Evolutionary conservation across 208 protist species (phyloP).

Genomic region (Entamoeba invadens): DNA sequence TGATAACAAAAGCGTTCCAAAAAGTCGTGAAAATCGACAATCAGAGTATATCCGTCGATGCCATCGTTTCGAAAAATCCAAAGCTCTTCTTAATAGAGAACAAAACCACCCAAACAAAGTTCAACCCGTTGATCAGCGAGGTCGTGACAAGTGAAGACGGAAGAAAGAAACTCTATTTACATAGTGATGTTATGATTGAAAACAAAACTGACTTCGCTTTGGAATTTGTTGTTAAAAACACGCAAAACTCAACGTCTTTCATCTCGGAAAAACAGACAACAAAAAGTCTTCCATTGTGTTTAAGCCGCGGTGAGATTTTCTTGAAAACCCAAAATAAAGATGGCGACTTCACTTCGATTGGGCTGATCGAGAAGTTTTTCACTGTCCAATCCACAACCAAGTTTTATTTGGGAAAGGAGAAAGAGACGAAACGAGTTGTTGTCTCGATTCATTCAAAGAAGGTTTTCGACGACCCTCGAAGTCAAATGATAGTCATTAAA

Average conservation of each 20-base stretch:
- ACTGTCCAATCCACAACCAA: background rate
- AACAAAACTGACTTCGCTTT: background rate
- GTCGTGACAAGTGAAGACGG: background rate
- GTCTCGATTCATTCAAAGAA: background rate
- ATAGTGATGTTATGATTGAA: background rate
- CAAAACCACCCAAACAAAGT: background rate
- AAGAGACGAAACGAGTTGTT: background rate
- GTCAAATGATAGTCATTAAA: background rate
- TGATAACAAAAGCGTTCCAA: background rate
- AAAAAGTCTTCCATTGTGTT: background rate
- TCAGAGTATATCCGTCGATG: background rate
- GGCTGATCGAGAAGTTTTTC: background rate
- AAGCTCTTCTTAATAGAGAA: background rate
- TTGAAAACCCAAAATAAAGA: background rate
- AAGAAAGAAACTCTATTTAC: background rate
- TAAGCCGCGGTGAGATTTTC: background rate
- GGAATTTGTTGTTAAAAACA: background rate
- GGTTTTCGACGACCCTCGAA: background rate
- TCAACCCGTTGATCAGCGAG: background rate
- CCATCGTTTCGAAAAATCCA: background rate
- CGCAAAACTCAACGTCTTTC: background rate
- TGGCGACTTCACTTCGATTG: background rate
- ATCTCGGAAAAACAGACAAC: background rate
- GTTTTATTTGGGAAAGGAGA: background rate
- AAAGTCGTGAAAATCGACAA: background rate